Evolutionary conservation across 2,329 filamentous ascomycete genomes (phyloP), one percentile per base, ranked within the genome.

Genomic region (Cladosporium velox): DNA sequence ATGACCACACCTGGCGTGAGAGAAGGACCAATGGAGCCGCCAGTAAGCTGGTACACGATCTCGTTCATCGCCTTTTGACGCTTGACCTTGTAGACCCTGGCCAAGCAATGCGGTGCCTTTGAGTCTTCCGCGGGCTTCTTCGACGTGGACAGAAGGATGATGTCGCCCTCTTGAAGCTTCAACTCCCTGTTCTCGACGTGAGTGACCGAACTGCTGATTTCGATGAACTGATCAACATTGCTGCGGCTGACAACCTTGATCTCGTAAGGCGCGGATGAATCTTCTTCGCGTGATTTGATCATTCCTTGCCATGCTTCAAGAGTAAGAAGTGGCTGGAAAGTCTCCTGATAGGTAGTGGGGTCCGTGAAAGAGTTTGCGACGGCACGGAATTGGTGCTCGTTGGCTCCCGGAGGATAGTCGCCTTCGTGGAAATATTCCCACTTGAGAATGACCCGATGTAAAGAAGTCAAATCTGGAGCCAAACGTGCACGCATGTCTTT

Each of bases 241-340:
- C 95, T 89, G 68, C 95, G 90, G 73, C 91, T 96, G 59, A 91
- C 86, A 63, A 99, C 87, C 74, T 93, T 96, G 77, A 98, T 88
- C 67, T 93, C 92, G 74, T 97, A 96, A 0, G 91, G 83, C 74
- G 90, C 92, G 69, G 88, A 88, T 24, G 86, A 91, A 58, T 89
- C 87, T 77, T 99, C 95, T 73, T 97, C 92, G 76, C 93, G 93
- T 24, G 91, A 87, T 59, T 92, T 93, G 60, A 96, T 89, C 76
- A 99, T 95, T 4, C 91, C 91, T 75, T 96, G 91, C 95, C 95
- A 99, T 34, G 94, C 94, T 81, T 99, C 95, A 30, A 96, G 90
- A 34, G 95, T 88, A 38, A 99, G 84, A 26, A 99, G 83, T 6
- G 94, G 93, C 70, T 96, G 89, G 78, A 99, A 99, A 0, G 93